Percentiles rank a stretch among this genome's conserved stretches.
phyloP scores from a whole-genome alignment of 805 yeast genomes.

The Metschnikowia kunwiensis region DNA sequence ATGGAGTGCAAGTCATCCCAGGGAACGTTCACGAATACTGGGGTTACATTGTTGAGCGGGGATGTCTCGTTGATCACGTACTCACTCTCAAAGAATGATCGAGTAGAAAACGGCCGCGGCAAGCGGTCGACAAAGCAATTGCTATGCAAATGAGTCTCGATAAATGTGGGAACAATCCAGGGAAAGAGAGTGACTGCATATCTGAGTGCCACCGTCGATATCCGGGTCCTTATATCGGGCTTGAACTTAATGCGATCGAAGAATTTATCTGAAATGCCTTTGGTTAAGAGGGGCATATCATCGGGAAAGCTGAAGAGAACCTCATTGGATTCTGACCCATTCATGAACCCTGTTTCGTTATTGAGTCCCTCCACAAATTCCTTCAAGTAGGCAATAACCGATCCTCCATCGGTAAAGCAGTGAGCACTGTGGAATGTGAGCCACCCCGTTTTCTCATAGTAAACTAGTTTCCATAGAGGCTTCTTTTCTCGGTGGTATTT shows the following conservation, averaged over 20 bases:
- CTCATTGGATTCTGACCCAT: no score
- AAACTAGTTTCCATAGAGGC: constrained; percentile 10
- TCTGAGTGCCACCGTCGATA: constrained; percentile 2
- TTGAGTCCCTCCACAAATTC: constrained; percentile 12
- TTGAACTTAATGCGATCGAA: constrained; percentile 2
- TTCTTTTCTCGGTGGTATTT: constrained; percentile 1
- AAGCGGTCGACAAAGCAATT: constrained; percentile 8
- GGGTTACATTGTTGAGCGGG: constrained; percentile 4
- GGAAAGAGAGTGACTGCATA: constrained; percentile 4
- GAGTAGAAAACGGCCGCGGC: constrained; percentile 6
- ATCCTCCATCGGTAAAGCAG: constrained; percentile 11
- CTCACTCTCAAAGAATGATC: constrained; percentile 10
- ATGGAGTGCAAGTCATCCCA: constrained; percentile 1
- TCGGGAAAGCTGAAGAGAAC: constrained; percentile 3
- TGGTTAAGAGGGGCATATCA: constrained; percentile 7
- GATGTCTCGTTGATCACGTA: constrained; percentile 5
- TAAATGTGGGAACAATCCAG: constrained; percentile 7
- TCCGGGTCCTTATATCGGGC: constrained; percentile 5
- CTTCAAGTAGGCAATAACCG: constrained; percentile 11
- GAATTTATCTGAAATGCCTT: constrained; percentile 7
- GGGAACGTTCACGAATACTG: constrained; percentile 6
- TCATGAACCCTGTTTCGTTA: not conserved
- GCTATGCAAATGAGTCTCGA: constrained; percentile 10
- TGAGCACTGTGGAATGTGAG: constrained; percentile 12
- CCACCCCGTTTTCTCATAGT: constrained; percentile 9